Conservation (phyloP, 768 basidiomycete species). For the Sporobolomyces roseus region DNA sequence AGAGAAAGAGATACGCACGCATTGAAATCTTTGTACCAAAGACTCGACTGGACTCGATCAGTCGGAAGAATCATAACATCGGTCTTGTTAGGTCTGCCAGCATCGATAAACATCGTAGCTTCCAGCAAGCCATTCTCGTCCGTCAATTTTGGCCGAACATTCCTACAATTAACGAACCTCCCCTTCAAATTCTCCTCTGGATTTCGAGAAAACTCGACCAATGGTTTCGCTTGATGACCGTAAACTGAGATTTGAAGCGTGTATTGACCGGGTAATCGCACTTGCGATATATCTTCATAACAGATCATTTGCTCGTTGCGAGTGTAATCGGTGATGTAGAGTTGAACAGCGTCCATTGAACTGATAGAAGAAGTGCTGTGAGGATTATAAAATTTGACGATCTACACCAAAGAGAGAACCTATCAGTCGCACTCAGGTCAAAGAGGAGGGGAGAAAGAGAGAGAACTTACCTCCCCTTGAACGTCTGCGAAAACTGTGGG, state of each 20-base stretch:
- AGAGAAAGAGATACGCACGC: background rate
- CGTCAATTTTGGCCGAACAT: slow-evolving; percentile 14
- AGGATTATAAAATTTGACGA: slow-evolving; percentile 19
- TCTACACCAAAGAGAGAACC: background rate
- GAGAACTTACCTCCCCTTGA: slow-evolving; percentile 14
- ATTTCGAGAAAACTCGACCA: background rate
- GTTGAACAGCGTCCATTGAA: background rate
- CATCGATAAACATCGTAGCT: slow-evolving; percentile 24
- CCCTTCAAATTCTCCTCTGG: slow-evolving; percentile 1
- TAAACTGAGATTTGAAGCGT: slow-evolving; percentile 23
- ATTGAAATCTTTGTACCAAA: background rate
- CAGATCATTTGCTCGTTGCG: background rate
- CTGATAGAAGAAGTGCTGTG: background rate
- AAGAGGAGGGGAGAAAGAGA: too few species aligned
- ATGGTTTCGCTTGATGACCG: slow-evolving; percentile 20
- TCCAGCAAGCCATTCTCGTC: slow-evolving; percentile 4
- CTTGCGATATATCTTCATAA: background rate
- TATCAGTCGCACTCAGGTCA: too few species aligned
- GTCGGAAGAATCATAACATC: background rate
- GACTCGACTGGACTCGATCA: background rate
- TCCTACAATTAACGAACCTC: slow-evolving; percentile 7
- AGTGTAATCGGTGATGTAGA: slow-evolving; percentile 35
- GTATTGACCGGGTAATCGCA: slow-evolving; percentile 1
- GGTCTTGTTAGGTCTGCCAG: background rate
- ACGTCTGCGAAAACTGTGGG: slow-evolving; percentile 7